Evolutionary conservation across 2,329 filamentous ascomycete genomes (phyloP), one percentile per base, ranked within the genome.

Genomic region (Tolypocladium pustulatum): DNA sequence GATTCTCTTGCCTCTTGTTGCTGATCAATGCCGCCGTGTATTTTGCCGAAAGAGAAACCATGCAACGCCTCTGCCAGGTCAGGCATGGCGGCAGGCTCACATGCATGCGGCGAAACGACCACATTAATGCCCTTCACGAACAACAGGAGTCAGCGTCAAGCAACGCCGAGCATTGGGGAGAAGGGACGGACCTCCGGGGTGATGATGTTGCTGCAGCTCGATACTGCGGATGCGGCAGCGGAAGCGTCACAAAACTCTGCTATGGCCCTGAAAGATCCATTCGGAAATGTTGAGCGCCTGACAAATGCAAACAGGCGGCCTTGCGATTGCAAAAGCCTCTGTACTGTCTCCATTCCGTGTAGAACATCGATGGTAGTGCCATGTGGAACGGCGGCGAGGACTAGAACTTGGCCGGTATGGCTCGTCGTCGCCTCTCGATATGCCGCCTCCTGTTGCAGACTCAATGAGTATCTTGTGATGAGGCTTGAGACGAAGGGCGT

Each of bases 251-350:
- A 77, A 59, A 79, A 85, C 63, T 85, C 82, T 2, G 77, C 76
- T 54, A 82, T 68, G 9, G 79, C 78, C 57, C 72, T 75, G 61
- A 81, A 74, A 7, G 76, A 65, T 9, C 74, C 76, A 37, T 76
- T 73, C 12, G 74, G 71, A 8, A 73, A 73, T 15, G 71, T 72
- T 17, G 69, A 65, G 15, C 74, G 68, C 37, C 73, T 73, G 55
- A 80, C 73, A 63, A 83, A 77, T 0, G 81, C 80, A 62, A 80
- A 82, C 0, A 86, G 66, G 13, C 78, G 75, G 0, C 82, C 82
- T 56, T 82, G 76, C 0, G 67, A 64, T 20, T 75, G 71, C 4
- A 86, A 68, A 17, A 78, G 64, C 4, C 66, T 61, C 52, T 65
- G 65, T 0, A 67, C 64, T 3, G 64, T 63, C 37, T 71, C 68